phyloP scores from a whole-genome alignment of 2,329 filamentous ascomycete genomes.

The Aspergillaceae sp. region DNA sequence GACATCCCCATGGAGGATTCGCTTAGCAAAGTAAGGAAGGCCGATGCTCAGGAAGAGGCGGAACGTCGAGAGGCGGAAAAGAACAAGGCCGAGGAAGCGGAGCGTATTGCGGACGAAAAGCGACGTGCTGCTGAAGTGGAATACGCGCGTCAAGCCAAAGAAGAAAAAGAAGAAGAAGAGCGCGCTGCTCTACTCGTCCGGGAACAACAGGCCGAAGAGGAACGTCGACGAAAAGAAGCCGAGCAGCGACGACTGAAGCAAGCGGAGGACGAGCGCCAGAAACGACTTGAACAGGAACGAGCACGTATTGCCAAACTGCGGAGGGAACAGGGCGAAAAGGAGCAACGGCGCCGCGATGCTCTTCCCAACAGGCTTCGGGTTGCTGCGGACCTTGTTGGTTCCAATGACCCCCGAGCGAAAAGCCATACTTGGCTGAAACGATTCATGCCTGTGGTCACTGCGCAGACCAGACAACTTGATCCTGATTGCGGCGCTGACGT shows the following conservation, averaged over 20 bases:
- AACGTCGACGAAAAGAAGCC: slow-evolving; percentile 34
- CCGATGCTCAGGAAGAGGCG: slow-evolving; percentile 2
- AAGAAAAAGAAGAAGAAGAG: slow-evolving; percentile 31
- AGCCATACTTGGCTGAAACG: slow-evolving; percentile 36
- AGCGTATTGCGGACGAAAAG: slow-evolving; percentile 23
- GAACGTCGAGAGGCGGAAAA: slow-evolving; percentile 17
- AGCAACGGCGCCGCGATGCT: slow-evolving; percentile 38
- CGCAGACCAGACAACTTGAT: slow-evolving; percentile 36
- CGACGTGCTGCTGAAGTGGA: slow-evolving; percentile 22
- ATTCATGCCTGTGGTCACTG: slow-evolving; percentile 41
- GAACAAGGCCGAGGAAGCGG: slow-evolving; percentile 20
- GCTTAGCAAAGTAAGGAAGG: slow-evolving; percentile 6
- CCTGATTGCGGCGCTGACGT: slow-evolving; percentile 26
- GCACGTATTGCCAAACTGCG: slow-evolving; percentile 36
- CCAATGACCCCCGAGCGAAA: slow-evolving; percentile 34
- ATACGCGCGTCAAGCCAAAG: slow-evolving; percentile 23
- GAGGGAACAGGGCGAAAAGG: slow-evolving; percentile 38
- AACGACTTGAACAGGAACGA: slow-evolving; percentile 35
- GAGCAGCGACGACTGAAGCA: slow-evolving; percentile 36
- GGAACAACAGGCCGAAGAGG: slow-evolving; percentile 34
- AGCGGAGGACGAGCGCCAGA: slow-evolving; percentile 40
- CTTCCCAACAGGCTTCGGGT: slow-evolving; percentile 38
- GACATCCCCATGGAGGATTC: slow-evolving; percentile 26
- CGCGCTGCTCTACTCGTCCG: slow-evolving; percentile 30
- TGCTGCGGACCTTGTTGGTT: slow-evolving; percentile 38